Evolutionary conservation across 2,329 filamentous ascomycete genomes (phyloP), one percentile per base, ranked within the genome.

Genomic region (Shiraia sp.): DNA sequence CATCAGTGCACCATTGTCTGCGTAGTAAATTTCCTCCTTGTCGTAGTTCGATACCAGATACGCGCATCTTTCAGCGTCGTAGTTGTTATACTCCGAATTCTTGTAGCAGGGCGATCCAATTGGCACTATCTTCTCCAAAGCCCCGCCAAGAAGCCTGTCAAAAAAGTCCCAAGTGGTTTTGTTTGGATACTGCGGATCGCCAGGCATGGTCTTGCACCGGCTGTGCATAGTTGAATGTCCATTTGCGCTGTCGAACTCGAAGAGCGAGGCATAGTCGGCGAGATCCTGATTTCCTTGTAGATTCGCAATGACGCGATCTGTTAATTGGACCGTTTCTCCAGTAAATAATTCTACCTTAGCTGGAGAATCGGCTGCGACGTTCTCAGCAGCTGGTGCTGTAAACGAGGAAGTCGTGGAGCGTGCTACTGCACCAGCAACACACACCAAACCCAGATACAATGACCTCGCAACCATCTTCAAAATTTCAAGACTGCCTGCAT

Each of bases 211-310:
- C 42, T 64, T 65, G 52, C 62, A 64, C 15, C 27, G 6, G n/a
- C 27, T 14, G 27, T 14, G 15, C 27, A 12, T 29, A 29, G 27
- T 14, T 14, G 15, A 5, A 29, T 14, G 27, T 13, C 12, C 27
- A 14, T 29, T 14, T 14, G 15, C n/a, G 10, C 2, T 14, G 4
- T 37, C 45, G 49, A 65, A 79, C 63, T 33, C 76, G 73, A 41
- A 59, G 1, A 61, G 44, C 6, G 53, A 47, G 15, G 57, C 59
- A 37, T 57, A 57, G 16, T 59, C 37, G 1, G 54, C 44, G 12
- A 57, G 40, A 12, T 47, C 40, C 4, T 47, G 38, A 27, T 55
- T 52, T n/a, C 37, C 35, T 15, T 48, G 45, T 12, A 63, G 45
- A 12, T 51, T 37, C 8, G 51, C 32, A 25, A 65, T 26, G 7